Percentiles rank a stretch among this genome's conserved stretches.
Evolutionary conservation across 305 asterid species (phyloP).

Genomic region (Petunia hybrid): DNA sequence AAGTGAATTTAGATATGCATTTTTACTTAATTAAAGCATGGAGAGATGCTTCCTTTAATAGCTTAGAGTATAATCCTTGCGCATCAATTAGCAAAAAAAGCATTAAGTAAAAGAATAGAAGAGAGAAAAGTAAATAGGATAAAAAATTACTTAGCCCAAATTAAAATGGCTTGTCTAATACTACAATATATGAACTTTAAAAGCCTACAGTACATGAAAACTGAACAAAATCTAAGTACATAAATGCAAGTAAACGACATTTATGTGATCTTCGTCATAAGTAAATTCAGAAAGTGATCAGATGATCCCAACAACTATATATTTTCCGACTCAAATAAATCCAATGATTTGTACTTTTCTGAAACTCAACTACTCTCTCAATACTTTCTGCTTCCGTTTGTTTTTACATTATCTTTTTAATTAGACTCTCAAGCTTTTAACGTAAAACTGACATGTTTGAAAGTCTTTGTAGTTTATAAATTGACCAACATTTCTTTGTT

Average conservation of each 20-base stretch:
- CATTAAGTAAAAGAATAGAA: too few species aligned
- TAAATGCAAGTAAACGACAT: not conserved
- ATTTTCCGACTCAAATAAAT: slow-evolving; percentile 15
- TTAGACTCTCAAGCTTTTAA: not conserved
- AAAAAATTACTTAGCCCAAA: too few species aligned
- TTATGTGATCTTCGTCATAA: not conserved
- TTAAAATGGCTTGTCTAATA: too few species aligned
- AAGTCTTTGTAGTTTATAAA: not conserved
- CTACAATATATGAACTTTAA: too few species aligned
- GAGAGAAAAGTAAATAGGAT: too few species aligned
- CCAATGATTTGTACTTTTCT: slow-evolving; percentile 10
- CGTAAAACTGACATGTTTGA: not conserved
- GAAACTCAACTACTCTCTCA: slow-evolving; percentile 3
- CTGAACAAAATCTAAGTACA: not conserved
- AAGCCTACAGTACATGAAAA: too few species aligned
- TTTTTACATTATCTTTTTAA: not conserved
- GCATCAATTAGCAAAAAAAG: too few species aligned
- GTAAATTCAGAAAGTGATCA: slow-evolving; percentile 28
- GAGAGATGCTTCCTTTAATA: too few species aligned
- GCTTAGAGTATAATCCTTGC: too few species aligned
- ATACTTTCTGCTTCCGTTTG: not conserved
- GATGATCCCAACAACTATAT: slow-evolving; percentile 34
- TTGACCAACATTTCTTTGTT: too few species aligned
- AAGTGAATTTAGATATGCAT: too few species aligned
- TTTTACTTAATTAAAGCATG: too few species aligned